These are phyloP conservation scores for Phalaenopsis equestris DNA, from an alignment of 106 monocot genomes.

Conservation along the genomic window DNA sequence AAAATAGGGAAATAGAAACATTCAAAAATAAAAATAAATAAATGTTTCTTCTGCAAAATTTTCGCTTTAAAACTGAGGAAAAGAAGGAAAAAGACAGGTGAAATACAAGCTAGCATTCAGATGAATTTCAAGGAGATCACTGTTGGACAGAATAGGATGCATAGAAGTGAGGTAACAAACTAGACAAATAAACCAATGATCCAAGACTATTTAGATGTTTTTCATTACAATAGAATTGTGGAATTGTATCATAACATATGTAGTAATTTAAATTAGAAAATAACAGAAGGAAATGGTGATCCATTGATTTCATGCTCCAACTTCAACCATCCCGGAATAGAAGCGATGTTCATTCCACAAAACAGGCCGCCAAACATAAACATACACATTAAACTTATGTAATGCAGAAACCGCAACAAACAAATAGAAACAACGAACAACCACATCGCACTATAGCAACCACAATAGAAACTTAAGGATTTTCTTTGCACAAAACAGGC, in stretches of 20 bases:
- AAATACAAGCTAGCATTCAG: background rate
- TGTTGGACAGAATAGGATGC: background rate
- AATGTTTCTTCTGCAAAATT: background rate
- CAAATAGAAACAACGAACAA: background rate
- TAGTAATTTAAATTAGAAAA: background rate
- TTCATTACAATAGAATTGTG: background rate
- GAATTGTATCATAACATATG: background rate
- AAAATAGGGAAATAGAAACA: background rate
- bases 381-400: background rate
- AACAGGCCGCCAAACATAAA: background rate
- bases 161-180: background rate
- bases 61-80: background rate
- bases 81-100: background rate
- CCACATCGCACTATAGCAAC: background rate
- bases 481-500: background rate
- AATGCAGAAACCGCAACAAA: background rate
- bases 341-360: background rate
- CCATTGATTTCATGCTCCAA: background rate
- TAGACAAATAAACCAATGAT: background rate
- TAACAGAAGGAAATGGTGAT: background rate
- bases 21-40: background rate
- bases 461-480: background rate
- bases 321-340: background rate
- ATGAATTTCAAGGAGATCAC: background rate
- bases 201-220: background rate